Evolutionary conservation across 805 yeast genomes (phyloP).

Genomic region (Helenozyma rhizophorensis): DNA sequence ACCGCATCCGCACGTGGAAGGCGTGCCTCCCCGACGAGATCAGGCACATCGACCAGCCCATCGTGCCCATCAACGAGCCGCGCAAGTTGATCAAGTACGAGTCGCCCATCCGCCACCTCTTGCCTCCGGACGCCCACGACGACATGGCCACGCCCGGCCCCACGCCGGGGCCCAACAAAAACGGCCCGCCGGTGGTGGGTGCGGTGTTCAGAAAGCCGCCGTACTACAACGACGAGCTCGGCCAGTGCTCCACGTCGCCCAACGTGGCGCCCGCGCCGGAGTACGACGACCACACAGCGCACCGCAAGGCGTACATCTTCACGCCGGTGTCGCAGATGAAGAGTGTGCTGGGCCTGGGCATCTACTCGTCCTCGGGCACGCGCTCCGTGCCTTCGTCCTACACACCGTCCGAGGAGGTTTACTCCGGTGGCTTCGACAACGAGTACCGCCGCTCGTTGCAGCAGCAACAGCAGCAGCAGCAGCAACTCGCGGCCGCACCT

Average conservation of each 20-base stretch:
- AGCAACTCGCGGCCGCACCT: constrained; percentile 3
- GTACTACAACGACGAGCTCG: constrained; percentile 76
- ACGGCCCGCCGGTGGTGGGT: constrained; percentile 92
- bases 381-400: constrained; percentile 12
- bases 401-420: constrained; percentile 3
- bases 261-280: constrained; percentile 37
- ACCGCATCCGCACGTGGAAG: constrained; percentile 96
- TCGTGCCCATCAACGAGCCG: constrained; percentile 62
- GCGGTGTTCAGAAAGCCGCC: constrained; percentile 79
- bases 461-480: constrained; percentile 17
- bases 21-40: constrained; percentile 98
- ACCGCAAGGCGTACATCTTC: constrained; percentile 38
- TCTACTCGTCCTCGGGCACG: constrained; percentile 11
- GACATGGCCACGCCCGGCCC: constrained; percentile 89
- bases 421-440: no score
- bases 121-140: constrained; percentile 70
- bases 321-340: constrained; percentile 43
- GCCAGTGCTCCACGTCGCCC: constrained; percentile 52
- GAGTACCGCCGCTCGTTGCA: constrained; percentile 6
- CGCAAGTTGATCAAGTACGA: constrained; percentile 70
- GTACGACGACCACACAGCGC: constrained; percentile 31
- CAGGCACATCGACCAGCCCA: constrained; percentile 72
- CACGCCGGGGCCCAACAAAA: constrained; percentile 67
- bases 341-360: constrained; percentile 18
- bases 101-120: constrained; percentile 76